Evolutionary conservation across 371 early-diverging fungal species (phyloP).

Genomic region (Apophysomyces elegans): DNA sequence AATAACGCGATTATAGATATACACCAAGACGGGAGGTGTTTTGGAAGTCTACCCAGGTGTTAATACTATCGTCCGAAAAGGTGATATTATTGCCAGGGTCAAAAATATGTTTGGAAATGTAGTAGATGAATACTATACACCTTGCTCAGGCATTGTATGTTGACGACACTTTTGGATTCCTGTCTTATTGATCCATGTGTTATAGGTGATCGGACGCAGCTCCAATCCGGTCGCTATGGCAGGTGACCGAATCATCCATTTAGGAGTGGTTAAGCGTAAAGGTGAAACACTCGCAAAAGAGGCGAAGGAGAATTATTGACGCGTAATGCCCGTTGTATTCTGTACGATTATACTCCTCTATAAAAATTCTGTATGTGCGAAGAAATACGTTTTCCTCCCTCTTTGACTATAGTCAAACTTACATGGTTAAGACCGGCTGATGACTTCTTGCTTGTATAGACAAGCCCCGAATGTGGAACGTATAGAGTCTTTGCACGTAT

Average conservation of each 20-base stretch:
- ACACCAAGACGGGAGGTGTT: constrained; percentile 72
- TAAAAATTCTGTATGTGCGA: too few species aligned
- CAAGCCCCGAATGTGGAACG: too few species aligned
- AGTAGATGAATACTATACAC: constrained; percentile 88
- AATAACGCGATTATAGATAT: constrained; percentile 43
- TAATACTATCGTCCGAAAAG: constrained; percentile 85
- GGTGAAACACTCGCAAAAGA: constrained; percentile 53
- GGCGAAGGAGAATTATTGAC: constrained; percentile 65
- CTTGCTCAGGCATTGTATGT: constrained; percentile 82
- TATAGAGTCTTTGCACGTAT: too few species aligned
- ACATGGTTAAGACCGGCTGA: too few species aligned
- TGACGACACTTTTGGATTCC: constrained; percentile 34
- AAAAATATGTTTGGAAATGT: constrained; percentile 92
- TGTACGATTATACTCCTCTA: too few species aligned
- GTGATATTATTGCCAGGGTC: constrained; percentile 87
- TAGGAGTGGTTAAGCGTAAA: constrained; percentile 74
- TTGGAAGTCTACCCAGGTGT: constrained; percentile 86
- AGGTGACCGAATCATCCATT: constrained; percentile 79
- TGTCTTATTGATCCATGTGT: not conserved
- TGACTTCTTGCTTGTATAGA: too few species aligned
- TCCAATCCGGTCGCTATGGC: constrained; percentile 81
- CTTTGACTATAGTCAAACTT: too few species aligned
- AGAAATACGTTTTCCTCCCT: too few species aligned
- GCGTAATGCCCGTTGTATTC: not conserved
- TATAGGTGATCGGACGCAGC: constrained; percentile 50